phyloP scores from a whole-genome alignment of 2,329 filamentous ascomycete genomes.

The Colletotrichum siamense region DNA sequence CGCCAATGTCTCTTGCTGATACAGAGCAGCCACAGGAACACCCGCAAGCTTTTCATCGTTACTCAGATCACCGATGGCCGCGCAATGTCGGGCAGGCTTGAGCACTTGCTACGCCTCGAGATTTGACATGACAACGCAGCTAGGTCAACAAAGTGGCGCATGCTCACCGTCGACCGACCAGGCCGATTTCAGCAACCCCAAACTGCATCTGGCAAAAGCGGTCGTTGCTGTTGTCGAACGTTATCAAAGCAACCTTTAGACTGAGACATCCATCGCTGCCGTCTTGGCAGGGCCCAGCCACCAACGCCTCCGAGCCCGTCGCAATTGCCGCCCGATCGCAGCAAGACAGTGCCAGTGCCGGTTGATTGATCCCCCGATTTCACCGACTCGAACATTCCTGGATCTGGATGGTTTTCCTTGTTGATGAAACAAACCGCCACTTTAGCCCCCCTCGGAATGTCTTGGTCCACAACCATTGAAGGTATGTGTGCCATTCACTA shows the following conservation, averaged over 20 bases:
- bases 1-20: neutral
- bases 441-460: neutral
- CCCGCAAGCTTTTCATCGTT: neutral
- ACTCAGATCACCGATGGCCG: neutral
- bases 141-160: neutral
- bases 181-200: neutral
- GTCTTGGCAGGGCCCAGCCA: constrained; percentile 5
- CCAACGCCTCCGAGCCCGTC: neutral
- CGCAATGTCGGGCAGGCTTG: neutral
- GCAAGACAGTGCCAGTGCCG: neutral
- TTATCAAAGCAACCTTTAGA: neutral
- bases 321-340: neutral
- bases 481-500: neutral
- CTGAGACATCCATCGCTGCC: constrained; percentile 2
- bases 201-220: neutral
- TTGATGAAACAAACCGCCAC: neutral
- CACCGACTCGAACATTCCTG: neutral
- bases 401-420: neutral
- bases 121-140: neutral
- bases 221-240: neutral
- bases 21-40: neutral
- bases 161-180: constrained; percentile 7
- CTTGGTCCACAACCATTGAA: neutral
- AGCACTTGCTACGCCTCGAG: neutral
- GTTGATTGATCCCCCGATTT: neutral